Evolutionary conservation across 441 rosid genomes (phyloP).

Genomic region (Gossypium schwendimanii): DNA sequence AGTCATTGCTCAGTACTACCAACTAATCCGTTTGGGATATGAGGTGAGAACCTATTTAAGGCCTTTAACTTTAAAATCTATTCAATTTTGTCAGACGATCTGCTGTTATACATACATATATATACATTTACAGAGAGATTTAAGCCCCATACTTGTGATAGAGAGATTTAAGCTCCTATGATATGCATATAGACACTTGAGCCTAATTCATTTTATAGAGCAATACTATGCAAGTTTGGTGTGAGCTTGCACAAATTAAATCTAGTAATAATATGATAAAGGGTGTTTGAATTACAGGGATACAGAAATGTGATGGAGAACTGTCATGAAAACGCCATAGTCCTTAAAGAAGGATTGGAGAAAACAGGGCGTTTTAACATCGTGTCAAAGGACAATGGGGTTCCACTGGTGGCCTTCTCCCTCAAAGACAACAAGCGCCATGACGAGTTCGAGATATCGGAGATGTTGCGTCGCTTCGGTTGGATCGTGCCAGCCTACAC

Average conservation of each 20-base stretch:
- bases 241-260: no score
- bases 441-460: constrained; percentile 66
- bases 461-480: constrained; percentile 69
- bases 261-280: background rate
- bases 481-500: constrained; percentile 92
- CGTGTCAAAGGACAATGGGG: constrained; percentile 75
- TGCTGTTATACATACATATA: no score
- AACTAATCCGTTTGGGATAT: constrained; percentile 66
- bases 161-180: no score
- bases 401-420: constrained; percentile 89
- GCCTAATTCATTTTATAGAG: no score
- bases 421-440: constrained; percentile 60
- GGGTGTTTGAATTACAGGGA: constrained; percentile 30
- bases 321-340: constrained; percentile 59
- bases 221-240: no score
- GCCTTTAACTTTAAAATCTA: no score
- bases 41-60: constrained; percentile 28
- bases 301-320: constrained; percentile 83
- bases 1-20: constrained; percentile 86
- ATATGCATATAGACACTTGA: no score
- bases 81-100: no score
- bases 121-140: no score
- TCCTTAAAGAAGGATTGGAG: constrained; percentile 64
- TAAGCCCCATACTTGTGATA: no score
- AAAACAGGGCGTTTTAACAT: constrained; percentile 59